Percentiles rank a stretch among this genome's conserved stretches.
Conservation (phyloP, 1,284 basidiomycete species). For the Fomitopsis pinicola region DNA sequence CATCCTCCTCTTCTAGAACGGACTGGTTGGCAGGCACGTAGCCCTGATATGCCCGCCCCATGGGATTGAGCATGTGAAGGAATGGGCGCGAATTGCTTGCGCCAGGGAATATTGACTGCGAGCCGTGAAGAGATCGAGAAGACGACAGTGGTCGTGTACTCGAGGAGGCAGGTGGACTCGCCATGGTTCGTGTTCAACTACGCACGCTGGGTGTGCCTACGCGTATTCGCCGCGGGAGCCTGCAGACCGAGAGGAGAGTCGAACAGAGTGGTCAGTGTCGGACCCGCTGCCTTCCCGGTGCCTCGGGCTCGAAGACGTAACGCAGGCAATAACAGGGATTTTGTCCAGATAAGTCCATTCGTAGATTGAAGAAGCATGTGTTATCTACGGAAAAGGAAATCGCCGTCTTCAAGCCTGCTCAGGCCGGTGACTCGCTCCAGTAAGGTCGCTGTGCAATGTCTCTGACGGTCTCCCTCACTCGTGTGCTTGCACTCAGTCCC, state of each 20-base stretch:
- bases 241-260: not conserved
- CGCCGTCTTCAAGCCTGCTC: not conserved
- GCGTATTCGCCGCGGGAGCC: not conserved
- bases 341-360: not conserved
- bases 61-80: conserved; percentile 79
- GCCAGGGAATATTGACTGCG: conserved; percentile 43
- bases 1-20: conserved; percentile 54
- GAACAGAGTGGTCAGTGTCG: conserved; percentile 2
- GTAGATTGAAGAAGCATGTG: not conserved
- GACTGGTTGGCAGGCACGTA: conserved; percentile 67
- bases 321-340: not conserved
- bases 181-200: not conserved
- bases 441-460: not conserved
- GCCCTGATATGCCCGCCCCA: conserved; percentile 65
- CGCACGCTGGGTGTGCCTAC: not conserved
- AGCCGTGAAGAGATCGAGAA: conserved; percentile 27
- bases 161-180: conserved; percentile 5
- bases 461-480: not conserved
- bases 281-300: not conserved
- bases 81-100: conserved; percentile 63
- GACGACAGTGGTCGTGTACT: conserved; percentile 11
- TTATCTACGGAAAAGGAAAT: not conserved
- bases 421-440: too few relatives aligned
- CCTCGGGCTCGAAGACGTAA: conserved; percentile 7
- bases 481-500: not conserved